Conservation (phyloP, 306 rosid genomes). For the Elaeagnus macrophylla region DNA sequence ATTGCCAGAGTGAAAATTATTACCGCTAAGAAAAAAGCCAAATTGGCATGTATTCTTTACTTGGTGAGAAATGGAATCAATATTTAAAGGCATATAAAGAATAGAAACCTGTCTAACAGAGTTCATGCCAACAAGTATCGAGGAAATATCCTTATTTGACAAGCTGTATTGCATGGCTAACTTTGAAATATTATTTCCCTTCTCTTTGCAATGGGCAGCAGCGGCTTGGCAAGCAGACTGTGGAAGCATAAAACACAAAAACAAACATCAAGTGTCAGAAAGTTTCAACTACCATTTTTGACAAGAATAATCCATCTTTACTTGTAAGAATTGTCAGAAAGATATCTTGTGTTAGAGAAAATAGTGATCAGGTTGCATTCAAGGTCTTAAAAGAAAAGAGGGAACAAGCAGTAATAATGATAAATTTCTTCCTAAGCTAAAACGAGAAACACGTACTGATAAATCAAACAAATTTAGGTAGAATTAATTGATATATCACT, state of each 20-base stretch:
- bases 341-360: too few species aligned
- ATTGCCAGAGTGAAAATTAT: too few species aligned
- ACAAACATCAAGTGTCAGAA: slow-evolving; percentile 7
- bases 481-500: too few species aligned
- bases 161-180: slow-evolving; percentile 93
- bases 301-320: too few species aligned
- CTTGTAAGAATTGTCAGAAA: too few species aligned
- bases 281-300: background rate
- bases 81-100: background rate
- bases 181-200: slow-evolving; percentile 75
- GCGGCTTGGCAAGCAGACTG: slow-evolving; percentile 87
- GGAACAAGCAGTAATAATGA: too few species aligned
- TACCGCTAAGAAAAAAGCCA: too few species aligned
- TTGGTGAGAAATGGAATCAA: background rate
- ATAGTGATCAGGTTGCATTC: too few species aligned
- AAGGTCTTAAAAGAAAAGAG: too few species aligned
- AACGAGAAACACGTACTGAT: too few species aligned
- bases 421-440: too few species aligned
- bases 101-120: slow-evolving; percentile 59
- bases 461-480: too few species aligned
- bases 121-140: slow-evolving; percentile 89
- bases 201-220: slow-evolving; percentile 52
- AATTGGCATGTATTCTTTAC: background rate
- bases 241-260: slow-evolving; percentile 16
- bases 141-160: slow-evolving; percentile 70